Evolutionary conservation across 1,284 basidiomycete species (phyloP), one percentile per base, ranked within the genome.

Genomic region (Macrocybe sp.): DNA sequence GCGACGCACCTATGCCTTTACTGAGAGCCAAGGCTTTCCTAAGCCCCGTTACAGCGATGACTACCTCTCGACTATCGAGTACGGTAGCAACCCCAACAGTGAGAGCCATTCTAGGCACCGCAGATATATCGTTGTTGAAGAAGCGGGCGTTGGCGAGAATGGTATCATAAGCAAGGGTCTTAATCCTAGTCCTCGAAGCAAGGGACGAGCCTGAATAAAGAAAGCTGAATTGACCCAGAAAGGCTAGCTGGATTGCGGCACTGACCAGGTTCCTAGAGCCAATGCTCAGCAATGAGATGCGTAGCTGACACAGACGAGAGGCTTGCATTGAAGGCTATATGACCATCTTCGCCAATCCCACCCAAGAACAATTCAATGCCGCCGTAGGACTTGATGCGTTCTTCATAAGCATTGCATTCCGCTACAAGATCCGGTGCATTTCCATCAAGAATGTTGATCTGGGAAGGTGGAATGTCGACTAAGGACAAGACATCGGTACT

Each of bases 111-210:
- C 85, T 78, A 8, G 92, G 92, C 3, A 95, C 92, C 51, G 79
- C 76, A 45, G 79, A 75, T 52, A 93, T 74, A 62, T 94, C 85
- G 61, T 90, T 86, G 55, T 83, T 80, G 76, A 94, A 95, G 75
- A 95, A 95, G 45, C 92, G 87, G 28, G 90, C 89, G 64, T 95
- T 95, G 57, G 89, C 92, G 52, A 92, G 79, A 67, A 94, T 92
- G 29, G 92, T 95, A 62, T 92, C 92, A 61, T 92, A 92, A 22
- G 92, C 91, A 45, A 95, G 82, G 0, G 92, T 94, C 72, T 95
- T 95, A 73, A 95, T 93, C 46, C 92, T 83, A 9, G 92, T 94
- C 52, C 91, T 80, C 33, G 88, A 92, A 6, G 78, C 76, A 45
- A 94, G 79, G 7, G 90, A 93, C 8, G 88, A 91, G 11, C 89